Percentiles rank a stretch among this genome's conserved stretches.
phyloP scores from a whole-genome alignment of 345 rosid genomes.

The Mercurialis annua region DNA sequence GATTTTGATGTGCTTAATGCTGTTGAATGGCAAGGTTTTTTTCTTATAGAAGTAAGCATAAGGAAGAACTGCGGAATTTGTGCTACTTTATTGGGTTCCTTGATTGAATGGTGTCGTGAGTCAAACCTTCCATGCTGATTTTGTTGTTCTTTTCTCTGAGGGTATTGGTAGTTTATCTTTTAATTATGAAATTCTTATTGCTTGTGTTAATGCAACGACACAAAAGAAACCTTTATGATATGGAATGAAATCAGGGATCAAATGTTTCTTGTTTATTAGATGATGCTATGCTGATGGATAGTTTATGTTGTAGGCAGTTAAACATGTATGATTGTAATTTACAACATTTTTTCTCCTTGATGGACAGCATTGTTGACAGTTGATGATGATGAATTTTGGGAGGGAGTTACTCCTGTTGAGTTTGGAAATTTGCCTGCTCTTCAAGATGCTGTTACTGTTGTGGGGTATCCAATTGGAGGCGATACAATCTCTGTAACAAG shows the following conservation, averaged over 20 bases:
- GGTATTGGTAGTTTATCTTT: background rate
- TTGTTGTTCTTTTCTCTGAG: background rate
- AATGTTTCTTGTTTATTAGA: background rate
- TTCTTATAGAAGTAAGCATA: too few relatives aligned
- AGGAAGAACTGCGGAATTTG: background rate
- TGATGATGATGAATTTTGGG: constrained; percentile 89
- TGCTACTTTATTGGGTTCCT: background rate
- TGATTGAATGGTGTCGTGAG: background rate
- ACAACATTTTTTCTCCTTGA: background rate
- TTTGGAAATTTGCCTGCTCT: constrained; percentile 92
- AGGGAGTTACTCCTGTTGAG: constrained; percentile 77
- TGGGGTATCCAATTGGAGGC: constrained; percentile 94
- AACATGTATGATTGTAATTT: background rate
- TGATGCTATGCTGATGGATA: background rate
- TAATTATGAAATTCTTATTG: background rate
- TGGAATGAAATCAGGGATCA: background rate
- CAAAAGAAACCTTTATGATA: background rate
- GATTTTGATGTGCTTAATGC: too few relatives aligned
- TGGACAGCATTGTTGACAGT: constrained; percentile 69
- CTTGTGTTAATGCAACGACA: too few relatives aligned
- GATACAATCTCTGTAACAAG: constrained; percentile 97
- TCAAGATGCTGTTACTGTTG: constrained; percentile 97
- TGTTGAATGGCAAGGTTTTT: background rate
- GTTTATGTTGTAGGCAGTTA: background rate
- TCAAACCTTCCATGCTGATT: background rate